phyloP scores from a whole-genome alignment of 169 alveolate species.

The Hepatocystis sp. region DNA sequence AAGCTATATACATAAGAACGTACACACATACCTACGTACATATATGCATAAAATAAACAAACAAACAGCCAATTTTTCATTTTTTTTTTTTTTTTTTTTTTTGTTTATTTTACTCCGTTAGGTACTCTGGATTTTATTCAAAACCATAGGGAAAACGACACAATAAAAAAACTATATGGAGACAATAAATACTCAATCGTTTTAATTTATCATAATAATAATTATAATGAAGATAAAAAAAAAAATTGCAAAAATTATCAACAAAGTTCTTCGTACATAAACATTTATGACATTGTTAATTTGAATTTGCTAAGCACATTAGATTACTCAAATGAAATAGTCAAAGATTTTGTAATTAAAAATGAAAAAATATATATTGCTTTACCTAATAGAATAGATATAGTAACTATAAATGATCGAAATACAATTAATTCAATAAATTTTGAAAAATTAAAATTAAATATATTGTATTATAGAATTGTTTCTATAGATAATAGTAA shows the following conservation, averaged over 20 bases:
- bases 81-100: neutral
- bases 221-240: neutral
- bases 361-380: constrained; percentile 26
- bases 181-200: constrained; percentile 36
- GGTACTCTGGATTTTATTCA: constrained; percentile 29
- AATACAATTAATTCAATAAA: constrained; percentile 10
- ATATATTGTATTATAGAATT: constrained; percentile 27
- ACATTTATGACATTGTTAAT: constrained; percentile 23
- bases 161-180: constrained; percentile 43
- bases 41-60: neutral
- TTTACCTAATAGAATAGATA: constrained; percentile 36
- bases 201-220: constrained; percentile 12
- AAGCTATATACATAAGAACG: too few species aligned
- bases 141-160: constrained; percentile 55
- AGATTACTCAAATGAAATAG: constrained; percentile 47
- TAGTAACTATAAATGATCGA: constrained; percentile 30
- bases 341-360: constrained; percentile 48
- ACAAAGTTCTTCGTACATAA: constrained; percentile 24
- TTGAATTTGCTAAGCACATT: constrained; percentile 20
- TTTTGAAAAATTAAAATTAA: constrained; percentile 36
- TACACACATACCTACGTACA: too few species aligned
- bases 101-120: neutral
- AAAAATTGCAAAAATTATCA: neutral
- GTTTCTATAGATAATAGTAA: neutral
- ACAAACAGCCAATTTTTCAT: neutral